Evolutionary conservation across 805 yeast genomes (phyloP).

Genomic region (Metschnikowia kunwiensis): DNA sequence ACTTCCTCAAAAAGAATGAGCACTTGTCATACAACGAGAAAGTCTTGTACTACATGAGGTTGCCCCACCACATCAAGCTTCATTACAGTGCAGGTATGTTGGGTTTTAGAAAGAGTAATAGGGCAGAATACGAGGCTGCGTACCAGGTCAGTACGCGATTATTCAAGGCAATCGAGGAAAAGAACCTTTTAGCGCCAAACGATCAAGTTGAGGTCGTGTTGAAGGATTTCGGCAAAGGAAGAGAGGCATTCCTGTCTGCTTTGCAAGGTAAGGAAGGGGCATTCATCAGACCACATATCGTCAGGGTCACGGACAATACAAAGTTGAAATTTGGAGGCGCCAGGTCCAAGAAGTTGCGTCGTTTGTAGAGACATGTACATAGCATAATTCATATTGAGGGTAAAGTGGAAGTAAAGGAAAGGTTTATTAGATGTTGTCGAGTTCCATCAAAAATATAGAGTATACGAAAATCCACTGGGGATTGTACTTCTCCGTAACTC

Average conservation of each 20-base stretch:
- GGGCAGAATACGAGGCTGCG: slow-evolving; percentile 91
- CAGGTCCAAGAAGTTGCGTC: slow-evolving; percentile 76
- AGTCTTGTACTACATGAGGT: slow-evolving; percentile 70
- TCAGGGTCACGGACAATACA: slow-evolving; percentile 74
- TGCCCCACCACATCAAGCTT: slow-evolving; percentile 71
- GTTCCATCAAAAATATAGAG: too few species aligned
- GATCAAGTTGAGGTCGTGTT: slow-evolving; percentile 72
- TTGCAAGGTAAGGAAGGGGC: slow-evolving; percentile 87
- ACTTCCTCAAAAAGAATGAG: slow-evolving; percentile 55
- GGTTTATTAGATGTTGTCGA: too few species aligned
- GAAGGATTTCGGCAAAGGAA: slow-evolving; percentile 83
- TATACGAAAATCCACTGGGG: too few species aligned
- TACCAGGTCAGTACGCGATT: slow-evolving; percentile 77
- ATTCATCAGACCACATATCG: slow-evolving; percentile 59
- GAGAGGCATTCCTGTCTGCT: slow-evolving; percentile 82
- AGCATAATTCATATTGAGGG: too few species aligned
- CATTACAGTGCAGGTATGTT: slow-evolving; percentile 77
- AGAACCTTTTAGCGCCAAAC: slow-evolving; percentile 46
- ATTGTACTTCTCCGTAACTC: too few species aligned
- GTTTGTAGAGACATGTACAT: slow-evolving; percentile 44
- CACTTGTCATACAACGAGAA: slow-evolving; percentile 59
- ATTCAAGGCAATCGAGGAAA: slow-evolving; percentile 69
- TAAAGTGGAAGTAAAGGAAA: too few species aligned
- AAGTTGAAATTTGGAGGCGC: slow-evolving; percentile 90
- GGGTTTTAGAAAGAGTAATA: slow-evolving; percentile 85